These are phyloP conservation scores for Russula dissimulans DNA, from an alignment of 768 basidiomycete genomes.

Conservation along the genomic window DNA sequence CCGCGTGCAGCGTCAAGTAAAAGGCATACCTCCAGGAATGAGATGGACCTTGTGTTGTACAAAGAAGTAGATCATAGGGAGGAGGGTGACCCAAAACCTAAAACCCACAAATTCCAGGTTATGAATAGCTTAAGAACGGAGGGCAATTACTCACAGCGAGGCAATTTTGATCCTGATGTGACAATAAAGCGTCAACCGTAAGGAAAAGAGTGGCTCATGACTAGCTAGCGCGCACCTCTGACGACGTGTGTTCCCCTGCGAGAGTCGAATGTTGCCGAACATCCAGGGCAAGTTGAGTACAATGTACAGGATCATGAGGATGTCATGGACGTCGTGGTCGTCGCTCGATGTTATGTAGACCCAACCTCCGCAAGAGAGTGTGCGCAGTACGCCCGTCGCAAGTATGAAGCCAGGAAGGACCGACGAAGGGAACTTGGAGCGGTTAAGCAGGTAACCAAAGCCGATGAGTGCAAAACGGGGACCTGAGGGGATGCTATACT, in stretches of 20 bases:
- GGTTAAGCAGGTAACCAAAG: constrained; percentile 53
- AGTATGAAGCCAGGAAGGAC: constrained; percentile 41
- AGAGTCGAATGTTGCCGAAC: constrained; percentile 47
- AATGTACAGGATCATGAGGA: constrained; percentile 84
- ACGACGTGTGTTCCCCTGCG: constrained; percentile 43
- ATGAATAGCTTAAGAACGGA: neutral
- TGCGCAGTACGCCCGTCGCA: constrained; percentile 56
- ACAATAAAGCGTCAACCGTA: neutral
- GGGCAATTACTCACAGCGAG: constrained; percentile 32
- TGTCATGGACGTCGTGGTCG: constrained; percentile 75
- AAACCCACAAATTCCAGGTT: constrained; percentile 7
- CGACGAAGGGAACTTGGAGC: constrained; percentile 32
- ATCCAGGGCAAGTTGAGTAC: constrained; percentile 86
- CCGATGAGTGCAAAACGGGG: constrained; percentile 63
- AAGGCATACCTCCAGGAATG: constrained; percentile 60
- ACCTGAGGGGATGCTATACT: constrained; percentile 22
- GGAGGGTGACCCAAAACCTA: constrained; percentile 63
- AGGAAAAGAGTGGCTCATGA: neutral
- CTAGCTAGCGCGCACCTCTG: constrained; percentile 37
- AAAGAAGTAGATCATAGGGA: constrained; percentile 77
- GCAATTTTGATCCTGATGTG: constrained; percentile 43
- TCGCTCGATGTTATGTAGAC: constrained; percentile 83
- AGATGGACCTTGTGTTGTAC: constrained; percentile 75
- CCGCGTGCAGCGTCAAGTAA: neutral
- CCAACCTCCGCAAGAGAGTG: constrained; percentile 84